phyloP scores from a whole-genome alignment of 768 basidiomycete genomes.

The Termitomyces sp. region DNA sequence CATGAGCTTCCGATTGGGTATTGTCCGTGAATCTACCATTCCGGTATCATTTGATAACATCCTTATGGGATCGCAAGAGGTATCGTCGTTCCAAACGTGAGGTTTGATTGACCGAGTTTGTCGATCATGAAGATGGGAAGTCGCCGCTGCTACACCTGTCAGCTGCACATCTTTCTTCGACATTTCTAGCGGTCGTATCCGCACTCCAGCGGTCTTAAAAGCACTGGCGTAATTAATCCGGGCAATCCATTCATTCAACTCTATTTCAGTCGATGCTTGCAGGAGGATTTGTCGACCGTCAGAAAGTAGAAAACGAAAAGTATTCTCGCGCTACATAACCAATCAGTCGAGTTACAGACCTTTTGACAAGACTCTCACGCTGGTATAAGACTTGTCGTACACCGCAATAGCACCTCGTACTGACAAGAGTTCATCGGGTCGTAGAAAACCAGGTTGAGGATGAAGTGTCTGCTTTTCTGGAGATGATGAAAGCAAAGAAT shows the following conservation, averaged over 20 bases:
- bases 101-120: constrained; percentile 30
- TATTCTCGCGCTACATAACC: constrained; percentile 49
- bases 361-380: constrained; percentile 39
- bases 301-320: constrained; percentile 72
- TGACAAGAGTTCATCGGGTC: constrained; percentile 83
- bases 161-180: constrained; percentile 65
- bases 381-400: constrained; percentile 69
- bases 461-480: constrained; percentile 27
- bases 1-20: constrained; percentile 23
- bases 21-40: constrained; percentile 16
- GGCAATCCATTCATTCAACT: constrained; percentile 88
- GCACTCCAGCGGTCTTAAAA: constrained; percentile 80
- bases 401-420: constrained; percentile 77
- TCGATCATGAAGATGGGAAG: constrained; percentile 73
- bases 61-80: constrained; percentile 29
- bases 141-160: constrained; percentile 81
- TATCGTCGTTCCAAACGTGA: constrained; percentile 38
- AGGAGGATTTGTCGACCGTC: constrained; percentile 81
- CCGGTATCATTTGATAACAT: constrained; percentile 29
- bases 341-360: constrained; percentile 3
- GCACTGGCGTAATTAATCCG: constrained; percentile 91
- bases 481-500: constrained; percentile 34
- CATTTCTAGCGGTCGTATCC: constrained; percentile 73
- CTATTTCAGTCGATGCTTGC: constrained; percentile 60
- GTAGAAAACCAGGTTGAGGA: constrained; percentile 40